phyloP scores from a whole-genome alignment of 805 yeast genomes.

The Ogataea chonburiensis region DNA sequence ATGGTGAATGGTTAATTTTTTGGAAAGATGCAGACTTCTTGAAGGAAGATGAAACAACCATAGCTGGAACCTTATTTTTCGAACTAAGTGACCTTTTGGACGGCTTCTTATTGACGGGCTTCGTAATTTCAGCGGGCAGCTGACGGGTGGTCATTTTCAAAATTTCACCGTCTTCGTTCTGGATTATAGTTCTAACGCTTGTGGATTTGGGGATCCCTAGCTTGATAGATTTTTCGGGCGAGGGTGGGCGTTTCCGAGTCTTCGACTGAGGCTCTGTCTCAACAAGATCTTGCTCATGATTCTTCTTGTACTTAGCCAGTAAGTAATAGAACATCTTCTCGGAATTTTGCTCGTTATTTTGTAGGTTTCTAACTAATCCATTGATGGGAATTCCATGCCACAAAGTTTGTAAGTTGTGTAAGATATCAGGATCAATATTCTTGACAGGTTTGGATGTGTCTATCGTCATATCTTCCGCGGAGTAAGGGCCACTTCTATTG shows the following conservation, averaged over 20 bases:
- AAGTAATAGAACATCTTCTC: constrained; percentile 39
- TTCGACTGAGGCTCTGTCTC: constrained; percentile 2
- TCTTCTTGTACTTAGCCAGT: constrained; percentile 33
- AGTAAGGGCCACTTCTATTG: constrained; percentile 31
- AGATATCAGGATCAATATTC: constrained; percentile 47
- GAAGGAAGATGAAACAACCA: constrained; percentile 48
- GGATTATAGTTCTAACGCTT: constrained; percentile 34
- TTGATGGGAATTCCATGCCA: constrained; percentile 53
- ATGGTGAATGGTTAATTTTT: constrained; percentile 14
- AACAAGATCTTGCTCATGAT: constrained; percentile 22
- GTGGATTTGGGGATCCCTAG: constrained; percentile 29
- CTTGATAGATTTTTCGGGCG: constrained; percentile 15
- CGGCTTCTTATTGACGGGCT: constrained; percentile 25
- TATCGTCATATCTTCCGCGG: constrained; percentile 20
- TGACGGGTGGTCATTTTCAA: constrained; percentile 31
- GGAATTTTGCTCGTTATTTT: constrained; percentile 26
- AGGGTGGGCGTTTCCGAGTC: constrained; percentile 9
- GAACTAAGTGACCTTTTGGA: constrained; percentile 14
- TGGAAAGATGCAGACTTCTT: constrained; percentile 49
- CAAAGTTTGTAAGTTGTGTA: constrained; percentile 53
- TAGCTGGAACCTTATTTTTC: constrained; percentile 30
- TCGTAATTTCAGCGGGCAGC: constrained; percentile 29
- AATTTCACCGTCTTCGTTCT: constrained; percentile 34
- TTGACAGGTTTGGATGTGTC: constrained; percentile 27
- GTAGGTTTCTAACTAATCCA: constrained; percentile 30